These are phyloP conservation scores for Podila epicladia DNA, from an alignment of 192 early-diverging fungal species.

Conservation along the genomic window DNA sequence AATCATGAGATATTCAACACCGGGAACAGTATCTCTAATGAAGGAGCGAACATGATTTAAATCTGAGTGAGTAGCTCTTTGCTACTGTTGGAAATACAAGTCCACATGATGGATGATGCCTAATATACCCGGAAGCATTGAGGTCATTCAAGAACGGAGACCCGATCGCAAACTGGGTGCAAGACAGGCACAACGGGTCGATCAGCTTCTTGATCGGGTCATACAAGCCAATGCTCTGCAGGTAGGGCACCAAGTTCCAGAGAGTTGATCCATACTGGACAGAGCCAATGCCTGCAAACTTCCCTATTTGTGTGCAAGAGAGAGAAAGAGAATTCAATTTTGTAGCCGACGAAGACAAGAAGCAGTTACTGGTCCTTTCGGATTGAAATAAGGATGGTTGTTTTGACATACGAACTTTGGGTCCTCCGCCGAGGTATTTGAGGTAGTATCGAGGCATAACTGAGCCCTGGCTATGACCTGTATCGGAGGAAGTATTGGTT, in stretches of 20 bases:
- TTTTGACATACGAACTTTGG: conserved; percentile 8
- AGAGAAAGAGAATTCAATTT: no score
- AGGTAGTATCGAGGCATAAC: conserved; percentile 28
- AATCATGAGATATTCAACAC: conserved; percentile 20
- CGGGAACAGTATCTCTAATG: conserved; percentile 20
- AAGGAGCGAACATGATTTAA: no score
- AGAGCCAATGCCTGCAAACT: conserved; percentile 16
- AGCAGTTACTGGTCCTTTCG: no score
- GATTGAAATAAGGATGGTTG: no score
- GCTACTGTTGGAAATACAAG: no score
- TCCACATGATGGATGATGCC: no score
- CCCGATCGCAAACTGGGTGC: conserved; percentile 6
- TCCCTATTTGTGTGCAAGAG: neutral
- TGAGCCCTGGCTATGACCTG: conserved; percentile 1
- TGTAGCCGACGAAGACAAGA: neutral
- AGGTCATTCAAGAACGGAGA: conserved; percentile 11
- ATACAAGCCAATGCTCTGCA: neutral
- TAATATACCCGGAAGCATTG: conserved; percentile 1
- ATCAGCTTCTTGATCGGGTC: conserved; percentile 2
- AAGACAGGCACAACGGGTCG: neutral
- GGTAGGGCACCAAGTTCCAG: neutral
- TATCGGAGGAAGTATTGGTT: no score
- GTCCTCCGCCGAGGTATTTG: conserved; percentile 14
- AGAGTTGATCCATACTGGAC: conserved; percentile 17
- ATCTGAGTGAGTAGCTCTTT: no score